Evolutionary conservation across 129 eudicot genomes (phyloP).

Genomic region (Helianthus tuberosus): DNA sequence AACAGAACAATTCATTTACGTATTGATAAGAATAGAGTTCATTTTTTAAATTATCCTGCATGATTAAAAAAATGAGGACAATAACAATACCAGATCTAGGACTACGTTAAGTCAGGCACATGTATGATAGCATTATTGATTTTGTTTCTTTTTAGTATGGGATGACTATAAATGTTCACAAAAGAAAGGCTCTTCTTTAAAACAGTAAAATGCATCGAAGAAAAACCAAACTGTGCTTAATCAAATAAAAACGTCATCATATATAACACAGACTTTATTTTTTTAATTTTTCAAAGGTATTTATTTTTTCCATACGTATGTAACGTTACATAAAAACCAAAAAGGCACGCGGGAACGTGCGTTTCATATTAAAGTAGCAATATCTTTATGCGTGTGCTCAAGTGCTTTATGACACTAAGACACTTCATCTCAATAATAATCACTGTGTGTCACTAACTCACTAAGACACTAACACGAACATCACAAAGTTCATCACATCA

Average conservation of each 20-base stretch:
- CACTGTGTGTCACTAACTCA: not conserved
- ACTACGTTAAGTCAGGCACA: not conserved
- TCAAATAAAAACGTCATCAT: not conserved
- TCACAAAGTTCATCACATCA: not conserved
- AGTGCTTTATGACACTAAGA: not conserved
- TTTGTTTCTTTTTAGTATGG: not conserved
- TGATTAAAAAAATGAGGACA: not conserved
- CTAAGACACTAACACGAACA: not conserved
- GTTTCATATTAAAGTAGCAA: not conserved
- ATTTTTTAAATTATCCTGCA: not conserved
- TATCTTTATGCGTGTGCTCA: not conserved
- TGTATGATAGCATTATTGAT: not conserved
- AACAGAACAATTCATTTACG: constrained; percentile 10
- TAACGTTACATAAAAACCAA: not conserved
- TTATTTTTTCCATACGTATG: not conserved
- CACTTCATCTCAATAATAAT: not conserved
- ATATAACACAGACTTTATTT: not conserved
- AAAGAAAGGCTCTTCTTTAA: not conserved
- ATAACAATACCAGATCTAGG: not conserved
- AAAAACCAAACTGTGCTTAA: not conserved
- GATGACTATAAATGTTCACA: not conserved
- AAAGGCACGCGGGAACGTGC: not conserved
- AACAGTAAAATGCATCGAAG: not conserved
- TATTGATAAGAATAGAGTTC: not conserved
- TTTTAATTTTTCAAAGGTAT: not conserved